These are phyloP conservation scores for Apophysomyces trapeziformis DNA, from an alignment of 371 early-diverging fungal genomes.

Conservation along the genomic window DNA sequence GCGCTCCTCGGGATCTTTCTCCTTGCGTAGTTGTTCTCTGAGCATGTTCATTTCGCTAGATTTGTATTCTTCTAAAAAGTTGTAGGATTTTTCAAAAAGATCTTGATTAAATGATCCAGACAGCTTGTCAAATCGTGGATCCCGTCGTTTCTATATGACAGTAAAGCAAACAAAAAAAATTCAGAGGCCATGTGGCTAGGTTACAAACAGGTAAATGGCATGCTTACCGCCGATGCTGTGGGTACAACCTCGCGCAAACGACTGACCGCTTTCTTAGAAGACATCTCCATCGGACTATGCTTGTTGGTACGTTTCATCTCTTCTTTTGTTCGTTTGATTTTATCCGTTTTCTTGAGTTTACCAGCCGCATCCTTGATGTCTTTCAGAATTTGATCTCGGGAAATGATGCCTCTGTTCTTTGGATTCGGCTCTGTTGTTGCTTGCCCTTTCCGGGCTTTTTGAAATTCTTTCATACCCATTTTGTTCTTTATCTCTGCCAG, in stretches of 20 bases:
- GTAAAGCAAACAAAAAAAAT: too few relatives aligned
- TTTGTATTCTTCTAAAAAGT: constrained; percentile 78
- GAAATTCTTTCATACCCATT: constrained; percentile 63
- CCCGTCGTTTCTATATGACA: constrained; percentile 64
- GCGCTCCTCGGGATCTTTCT: constrained; percentile 60
- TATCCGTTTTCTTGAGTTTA: constrained; percentile 45
- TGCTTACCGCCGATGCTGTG: constrained; percentile 53
- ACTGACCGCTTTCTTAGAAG: constrained; percentile 81
- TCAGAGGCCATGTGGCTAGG: too few relatives aligned
- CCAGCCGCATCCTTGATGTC: constrained; percentile 42
- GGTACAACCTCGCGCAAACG: constrained; percentile 80
- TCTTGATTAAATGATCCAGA: constrained; percentile 87
- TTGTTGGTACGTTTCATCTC: constrained; percentile 54
- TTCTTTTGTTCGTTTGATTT: constrained; percentile 40
- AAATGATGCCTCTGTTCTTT: constrained; percentile 19
- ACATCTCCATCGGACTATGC: constrained; percentile 76
- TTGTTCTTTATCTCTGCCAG: constrained; percentile 76
- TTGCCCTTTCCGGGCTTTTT: constrained; percentile 27
- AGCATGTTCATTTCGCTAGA: constrained; percentile 73
- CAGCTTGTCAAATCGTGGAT: constrained; percentile 88
- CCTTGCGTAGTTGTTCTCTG: constrained; percentile 62
- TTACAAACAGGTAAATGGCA: neutral
- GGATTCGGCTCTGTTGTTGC: constrained; percentile 19
- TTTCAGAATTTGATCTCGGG: constrained; percentile 41
- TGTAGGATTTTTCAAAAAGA: constrained; percentile 85